Percentiles rank a stretch among this genome's conserved stretches.
Evolutionary conservation across 2,329 filamentous ascomycete species (phyloP).

Genomic region (Eutypa lata): DNA sequence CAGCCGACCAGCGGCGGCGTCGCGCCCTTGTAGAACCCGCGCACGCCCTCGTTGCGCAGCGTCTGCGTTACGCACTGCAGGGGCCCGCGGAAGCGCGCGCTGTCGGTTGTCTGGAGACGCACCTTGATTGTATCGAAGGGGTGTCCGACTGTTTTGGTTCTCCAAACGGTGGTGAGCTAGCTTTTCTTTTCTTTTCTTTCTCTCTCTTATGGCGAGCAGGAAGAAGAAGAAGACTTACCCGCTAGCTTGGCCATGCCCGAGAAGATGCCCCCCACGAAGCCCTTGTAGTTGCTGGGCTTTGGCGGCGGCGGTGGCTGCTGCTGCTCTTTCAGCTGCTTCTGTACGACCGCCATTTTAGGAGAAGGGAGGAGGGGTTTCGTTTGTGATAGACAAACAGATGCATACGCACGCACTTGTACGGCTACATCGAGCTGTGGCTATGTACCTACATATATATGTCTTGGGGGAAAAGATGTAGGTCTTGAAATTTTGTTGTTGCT

Average conservation of each 20-base stretch:
- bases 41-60: constrained; percentile 77
- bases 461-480: too few relatives aligned
- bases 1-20: constrained; percentile 90
- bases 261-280: constrained; percentile 96
- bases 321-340: constrained; percentile 29
- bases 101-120: constrained; percentile 81
- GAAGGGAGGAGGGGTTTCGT: too few relatives aligned
- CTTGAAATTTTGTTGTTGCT: neutral
- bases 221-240: constrained; percentile 50
- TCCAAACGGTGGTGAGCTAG: neutral
- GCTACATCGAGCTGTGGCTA: too few relatives aligned
- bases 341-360: constrained; percentile 24
- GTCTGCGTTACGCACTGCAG: constrained; percentile 84
- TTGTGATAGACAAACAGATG: too few relatives aligned
- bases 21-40: constrained; percentile 90
- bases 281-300: constrained; percentile 70
- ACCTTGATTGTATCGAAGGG: constrained; percentile 97
- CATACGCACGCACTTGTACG: too few relatives aligned
- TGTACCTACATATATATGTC: too few relatives aligned
- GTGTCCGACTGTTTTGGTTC: constrained; percentile 50
- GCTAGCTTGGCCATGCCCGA: constrained; percentile 87
- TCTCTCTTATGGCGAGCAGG: too few relatives aligned
- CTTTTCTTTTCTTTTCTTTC: neutral
- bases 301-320: neutral
- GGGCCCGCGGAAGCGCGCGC: constrained; percentile 77